Percentiles rank a stretch among this genome's conserved stretches.
phyloP scores from a whole-genome alignment of 768 basidiomycete genomes.

The Collybiopsis confluens region DNA sequence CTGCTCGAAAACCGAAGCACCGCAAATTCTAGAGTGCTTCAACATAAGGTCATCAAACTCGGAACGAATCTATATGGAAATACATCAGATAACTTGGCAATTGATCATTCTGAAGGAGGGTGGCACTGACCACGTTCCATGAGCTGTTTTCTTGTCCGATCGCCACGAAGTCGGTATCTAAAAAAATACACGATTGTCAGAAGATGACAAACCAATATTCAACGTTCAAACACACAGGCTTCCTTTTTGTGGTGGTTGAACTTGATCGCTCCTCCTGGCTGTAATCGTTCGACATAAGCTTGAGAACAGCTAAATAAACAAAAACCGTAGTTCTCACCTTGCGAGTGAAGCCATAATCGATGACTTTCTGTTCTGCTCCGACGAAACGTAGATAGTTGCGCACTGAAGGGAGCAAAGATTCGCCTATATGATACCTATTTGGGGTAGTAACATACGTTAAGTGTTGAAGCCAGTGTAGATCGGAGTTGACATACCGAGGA shows the following conservation, averaged over 20 bases:
- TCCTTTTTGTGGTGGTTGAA: constrained; percentile 60
- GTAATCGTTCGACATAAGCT: background rate
- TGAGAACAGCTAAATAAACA: constrained; percentile 4
- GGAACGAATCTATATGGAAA: constrained; percentile 50
- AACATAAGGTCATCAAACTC: constrained; percentile 59
- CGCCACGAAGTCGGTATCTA: constrained; percentile 60
- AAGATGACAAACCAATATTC: background rate
- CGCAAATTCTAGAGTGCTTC: constrained; percentile 49
- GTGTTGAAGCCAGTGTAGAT: background rate
- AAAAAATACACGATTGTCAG: too few relatives aligned
- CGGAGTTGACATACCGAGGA: constrained; percentile 14
- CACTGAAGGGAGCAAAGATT: constrained; percentile 57
- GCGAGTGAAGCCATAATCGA: constrained; percentile 43
- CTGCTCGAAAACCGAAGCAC: constrained; percentile 50
- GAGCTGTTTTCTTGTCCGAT: constrained; percentile 50
- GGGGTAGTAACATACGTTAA: background rate
- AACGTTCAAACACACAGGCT: constrained; percentile 42
- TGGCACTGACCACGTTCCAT: constrained; percentile 54
- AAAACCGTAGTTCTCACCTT: constrained; percentile 47
- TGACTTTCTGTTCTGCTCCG: constrained; percentile 49
- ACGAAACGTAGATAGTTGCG: constrained; percentile 57
- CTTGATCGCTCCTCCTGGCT: constrained; percentile 63
- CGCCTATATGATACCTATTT: constrained; percentile 62
- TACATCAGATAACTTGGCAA: too few relatives aligned
- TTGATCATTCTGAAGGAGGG: too few relatives aligned